These are phyloP conservation scores for Penicillium glabrum DNA, from an alignment of 2,329 filamentous ascomycete genomes.

Conservation along the genomic window DNA sequence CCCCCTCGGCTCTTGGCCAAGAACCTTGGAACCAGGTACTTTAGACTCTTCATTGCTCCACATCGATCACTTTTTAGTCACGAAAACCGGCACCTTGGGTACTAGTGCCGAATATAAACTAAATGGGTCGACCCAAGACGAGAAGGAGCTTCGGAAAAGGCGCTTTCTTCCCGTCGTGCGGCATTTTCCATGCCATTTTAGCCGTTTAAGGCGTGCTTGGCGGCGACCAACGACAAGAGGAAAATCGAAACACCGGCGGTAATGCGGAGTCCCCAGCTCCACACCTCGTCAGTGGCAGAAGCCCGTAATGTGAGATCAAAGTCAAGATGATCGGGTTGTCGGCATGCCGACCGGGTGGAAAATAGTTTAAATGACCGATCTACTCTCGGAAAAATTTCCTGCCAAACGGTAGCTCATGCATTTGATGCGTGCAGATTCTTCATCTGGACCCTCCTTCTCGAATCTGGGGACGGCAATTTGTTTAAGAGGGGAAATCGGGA, in stretches of 20 bases:
- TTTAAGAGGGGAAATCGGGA: conserved; percentile 7
- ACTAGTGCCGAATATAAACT: not conserved
- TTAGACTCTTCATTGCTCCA: not conserved
- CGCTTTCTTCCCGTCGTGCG: not conserved
- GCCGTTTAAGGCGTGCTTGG: conserved; percentile 5
- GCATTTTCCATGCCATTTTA: conserved; percentile 7
- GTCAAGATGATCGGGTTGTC: not conserved
- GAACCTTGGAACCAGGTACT: not conserved
- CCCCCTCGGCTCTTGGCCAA: not conserved
- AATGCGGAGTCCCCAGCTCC: conserved; percentile 3
- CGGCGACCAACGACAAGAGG: not conserved
- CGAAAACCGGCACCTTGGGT: not conserved
- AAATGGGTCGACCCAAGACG: not conserved
- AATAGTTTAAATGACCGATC: not conserved
- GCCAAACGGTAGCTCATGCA: not conserved
- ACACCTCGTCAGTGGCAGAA: not conserved
- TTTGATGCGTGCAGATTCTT: not conserved
- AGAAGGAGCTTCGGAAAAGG: not conserved
- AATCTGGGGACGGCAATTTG: conserved; percentile 2
- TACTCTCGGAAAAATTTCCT: not conserved
- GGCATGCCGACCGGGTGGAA: not conserved
- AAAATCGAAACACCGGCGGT: not conserved
- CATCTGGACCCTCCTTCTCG: not conserved
- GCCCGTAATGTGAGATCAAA: not conserved
- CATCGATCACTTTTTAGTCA: not conserved